Conservation (phyloP, 1,284 basidiomycete species). For the Leccinum proliferum region DNA sequence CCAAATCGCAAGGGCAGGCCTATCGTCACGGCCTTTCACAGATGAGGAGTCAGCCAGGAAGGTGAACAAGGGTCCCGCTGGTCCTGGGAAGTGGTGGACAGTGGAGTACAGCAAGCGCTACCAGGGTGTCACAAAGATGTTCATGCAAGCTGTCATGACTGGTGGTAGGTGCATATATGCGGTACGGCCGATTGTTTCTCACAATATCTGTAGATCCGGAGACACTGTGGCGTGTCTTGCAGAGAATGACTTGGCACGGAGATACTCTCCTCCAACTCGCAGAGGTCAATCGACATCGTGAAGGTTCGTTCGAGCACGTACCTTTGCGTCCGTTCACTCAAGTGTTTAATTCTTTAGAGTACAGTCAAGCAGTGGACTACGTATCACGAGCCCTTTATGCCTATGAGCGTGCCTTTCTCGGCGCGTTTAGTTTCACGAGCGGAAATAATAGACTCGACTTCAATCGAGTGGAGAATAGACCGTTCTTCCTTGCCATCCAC, state of each 20-base stretch:
- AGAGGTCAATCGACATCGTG: conserved; percentile 78
- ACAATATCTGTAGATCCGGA: conserved; percentile 52
- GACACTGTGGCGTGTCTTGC: conserved; percentile 54
- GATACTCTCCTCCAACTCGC: conserved; percentile 88
- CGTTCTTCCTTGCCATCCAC: conserved; percentile 78
- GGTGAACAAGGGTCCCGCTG: conserved; percentile 33
- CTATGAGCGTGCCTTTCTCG: conserved; percentile 83
- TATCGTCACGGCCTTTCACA: conserved; percentile 56
- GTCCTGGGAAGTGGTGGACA: conserved; percentile 78
- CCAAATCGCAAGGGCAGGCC: conserved; percentile 67
- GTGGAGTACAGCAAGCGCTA: conserved; percentile 83
- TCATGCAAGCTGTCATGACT: conserved; percentile 73
- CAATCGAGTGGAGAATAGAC: conserved; percentile 78
- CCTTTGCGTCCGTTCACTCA: neutral
- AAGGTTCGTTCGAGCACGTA: conserved; percentile 45
- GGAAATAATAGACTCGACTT: conserved; percentile 85
- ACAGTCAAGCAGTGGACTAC: conserved; percentile 79
- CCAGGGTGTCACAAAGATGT: conserved; percentile 72
- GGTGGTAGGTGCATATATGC: conserved; percentile 52
- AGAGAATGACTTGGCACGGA: conserved; percentile 74
- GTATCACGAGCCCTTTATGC: conserved; percentile 85
- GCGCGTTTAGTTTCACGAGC: conserved; percentile 75
- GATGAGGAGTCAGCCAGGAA: conserved; percentile 50
- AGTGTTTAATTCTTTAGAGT: conserved; percentile 44
- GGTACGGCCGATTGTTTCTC: neutral